Base-by-base conservation (phyloP, 2,329 filamentous ascomycete genomes). In the Emergomyces orientalis region DNA sequence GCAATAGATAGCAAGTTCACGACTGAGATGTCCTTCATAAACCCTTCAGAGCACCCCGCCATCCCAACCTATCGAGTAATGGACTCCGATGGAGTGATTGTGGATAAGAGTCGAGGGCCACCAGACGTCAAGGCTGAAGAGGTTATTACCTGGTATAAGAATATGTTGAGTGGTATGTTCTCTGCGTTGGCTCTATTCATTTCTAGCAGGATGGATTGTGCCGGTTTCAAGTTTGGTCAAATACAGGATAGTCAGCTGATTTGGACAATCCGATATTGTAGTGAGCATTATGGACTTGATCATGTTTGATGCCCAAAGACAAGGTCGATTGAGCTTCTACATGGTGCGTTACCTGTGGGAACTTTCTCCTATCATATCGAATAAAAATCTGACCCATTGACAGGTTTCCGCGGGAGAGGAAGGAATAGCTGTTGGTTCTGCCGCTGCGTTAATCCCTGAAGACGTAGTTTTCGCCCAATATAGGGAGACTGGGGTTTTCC, bases 231-330 rank as follows among this genome's bases (percentile, higher is more conserved):
- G n/a, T n/a, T n/a, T n/a, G n/a, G n/a, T n/a, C n/a, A n/a, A n/a
- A n/a, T n/a, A 17, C 6, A 17, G 19, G 57, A 41, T 32, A 2
- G 17, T 17, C 25, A 43, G 41, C 43, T 59, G 27, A 45, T 59
- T 51, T 27, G 19, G 19, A 32, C 30, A n/a, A 11, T 32, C 17
- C 27, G 30, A 30, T 59, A 51, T 43, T 43, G 52, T 65, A 81
- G 84, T 88, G 62, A 86, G 88, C 62, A 89, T 97, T 68, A 94
- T 99, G 91, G 94, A 99, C 73, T 76, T 96, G 62, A 89, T 97
- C 73, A 97, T 97, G 92, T 97, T 96, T 72, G 94, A 99, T 71
- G 92, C 94, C 0, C 94, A 99, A 77, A 83, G 94, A 55, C 94
- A 99, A 76, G 92, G 92, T n/a, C 86, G 91, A 25, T 78, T 96